These are phyloP conservation scores for Chenopodium quinoa DNA, from an alignment of 148 eudicot species.

Conservation along the genomic window DNA sequence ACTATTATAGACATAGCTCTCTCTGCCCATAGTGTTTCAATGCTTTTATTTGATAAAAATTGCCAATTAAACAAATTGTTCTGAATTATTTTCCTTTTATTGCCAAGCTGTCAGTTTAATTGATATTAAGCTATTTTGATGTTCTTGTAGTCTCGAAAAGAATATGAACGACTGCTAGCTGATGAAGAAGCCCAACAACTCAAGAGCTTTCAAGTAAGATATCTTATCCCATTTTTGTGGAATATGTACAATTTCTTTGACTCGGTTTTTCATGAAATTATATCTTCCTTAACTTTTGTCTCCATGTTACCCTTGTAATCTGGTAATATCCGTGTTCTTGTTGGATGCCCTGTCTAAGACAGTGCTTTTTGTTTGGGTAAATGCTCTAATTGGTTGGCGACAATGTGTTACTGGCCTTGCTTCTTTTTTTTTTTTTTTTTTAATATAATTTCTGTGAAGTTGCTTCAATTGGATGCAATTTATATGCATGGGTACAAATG, in stretches of 20 bases:
- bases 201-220: constrained; percentile 63
- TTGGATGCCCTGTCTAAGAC: not conserved
- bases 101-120: not conserved
- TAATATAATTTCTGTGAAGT: too few relatives aligned
- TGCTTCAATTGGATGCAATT: too few relatives aligned
- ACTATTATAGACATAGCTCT: not conserved
- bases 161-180: constrained; percentile 71
- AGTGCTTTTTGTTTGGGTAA: not conserved
- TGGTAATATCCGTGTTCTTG: not conserved
- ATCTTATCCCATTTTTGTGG: not conserved
- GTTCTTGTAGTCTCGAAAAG: constrained; percentile 62
- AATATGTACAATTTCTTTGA: not conserved
- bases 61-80: not conserved
- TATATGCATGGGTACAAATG: too few relatives aligned
- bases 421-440: too few relatives aligned
- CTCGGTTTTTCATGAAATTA: not conserved
- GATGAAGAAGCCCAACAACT: constrained; percentile 81
- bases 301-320: not conserved
- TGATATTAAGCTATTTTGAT: not conserved
- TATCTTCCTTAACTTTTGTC: not conserved
- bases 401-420: too few relatives aligned
- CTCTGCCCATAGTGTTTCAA: not conserved
- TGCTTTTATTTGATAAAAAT: not conserved
- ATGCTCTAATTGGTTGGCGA: too few relatives aligned
- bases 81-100: not conserved